Evolutionary conservation across 2,329 filamentous ascomycete species (phyloP), one percentile per base, ranked within the genome.

Genomic region (Colletotrichum falcatum): DNA sequence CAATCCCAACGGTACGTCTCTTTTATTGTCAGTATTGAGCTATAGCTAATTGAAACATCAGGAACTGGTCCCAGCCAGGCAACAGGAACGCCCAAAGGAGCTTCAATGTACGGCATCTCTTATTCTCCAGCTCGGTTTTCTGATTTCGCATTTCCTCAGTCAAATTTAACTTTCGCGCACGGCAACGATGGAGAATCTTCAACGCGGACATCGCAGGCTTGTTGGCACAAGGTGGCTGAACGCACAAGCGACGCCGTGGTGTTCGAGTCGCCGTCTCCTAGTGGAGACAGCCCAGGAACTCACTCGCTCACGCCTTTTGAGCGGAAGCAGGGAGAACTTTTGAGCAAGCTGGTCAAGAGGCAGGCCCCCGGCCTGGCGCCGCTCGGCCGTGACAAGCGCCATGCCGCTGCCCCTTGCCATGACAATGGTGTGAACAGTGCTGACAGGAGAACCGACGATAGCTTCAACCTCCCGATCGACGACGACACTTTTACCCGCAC

Each of bases 381-480:
- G 35, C 49, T 72, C 30, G 39, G 69, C 9, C 60, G 49, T 42
- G 58, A 65, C 35, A 68, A 55, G 28, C 63, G 39, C 73, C 74
- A 65, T 8, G 60, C 49, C 23, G 60, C 33, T 54, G 28, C 54
- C 63, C 61, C 54, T 49, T 49, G 46, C 23, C 54, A n/a, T 61
- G 65, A 67, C 48, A 68, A 18, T 51, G 11, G 33, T 37, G 72
- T 28, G n/a, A n/a, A 61, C 42, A 51, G 46, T 74, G 77, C 81
- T 84, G 72, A 86, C 79, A 74, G 73, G 69, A 55, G 53, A 73
- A 68, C 64, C 68, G 74, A 74, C 49, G 71, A 75, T 80, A 90
- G 88, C 79, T 90, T 90, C 75, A 83, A 79, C 58, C 84, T 89
- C 66, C 76, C 83, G 44, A 73, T 83, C 67, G 79, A 84, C 70